phyloP scores from a whole-genome alignment of 495 filamentous ascomycete genomes.

The Trypethelium eluteriae region DNA sequence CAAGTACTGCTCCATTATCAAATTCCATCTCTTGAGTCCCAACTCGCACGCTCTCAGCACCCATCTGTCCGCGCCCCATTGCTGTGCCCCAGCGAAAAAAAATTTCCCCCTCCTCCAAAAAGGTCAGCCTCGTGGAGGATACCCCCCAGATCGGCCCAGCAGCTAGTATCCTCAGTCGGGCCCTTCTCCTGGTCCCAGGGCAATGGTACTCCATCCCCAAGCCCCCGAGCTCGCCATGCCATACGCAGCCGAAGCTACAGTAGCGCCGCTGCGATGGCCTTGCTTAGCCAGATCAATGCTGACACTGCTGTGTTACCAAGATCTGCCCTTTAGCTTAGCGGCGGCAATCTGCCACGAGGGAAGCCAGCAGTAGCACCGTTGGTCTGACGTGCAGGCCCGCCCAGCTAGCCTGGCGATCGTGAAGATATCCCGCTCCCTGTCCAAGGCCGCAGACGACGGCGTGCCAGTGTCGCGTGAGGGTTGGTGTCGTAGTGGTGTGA shows the following conservation, averaged over 20 bases:
- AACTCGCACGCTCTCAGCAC: not conserved
- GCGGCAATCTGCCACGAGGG: conserved; percentile 8
- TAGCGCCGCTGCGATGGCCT: conserved; percentile 8
- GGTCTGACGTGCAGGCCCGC: not conserved
- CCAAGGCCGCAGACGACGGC: not conserved
- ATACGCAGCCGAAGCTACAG: not conserved
- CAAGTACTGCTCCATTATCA: too few relatives aligned
- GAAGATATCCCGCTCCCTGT: conserved; percentile 8
- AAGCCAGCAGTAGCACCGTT: not conserved
- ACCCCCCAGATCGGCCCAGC: too few relatives aligned
- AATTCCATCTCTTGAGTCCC: not conserved
- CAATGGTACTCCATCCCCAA: not conserved
- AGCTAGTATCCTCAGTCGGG: not conserved
- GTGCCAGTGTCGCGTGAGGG: not conserved
- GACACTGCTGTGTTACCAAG: conserved; percentile 1
- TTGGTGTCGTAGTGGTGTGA: not conserved
- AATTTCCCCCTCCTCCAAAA: not conserved
- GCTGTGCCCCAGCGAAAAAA: too few relatives aligned
- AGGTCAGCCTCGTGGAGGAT: not conserved
- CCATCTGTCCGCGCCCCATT: not conserved
- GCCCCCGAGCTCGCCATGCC: too few relatives aligned
- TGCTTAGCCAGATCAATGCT: conserved; percentile 1
- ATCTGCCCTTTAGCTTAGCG: conserved; percentile 2
- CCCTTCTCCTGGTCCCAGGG: not conserved
- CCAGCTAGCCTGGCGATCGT: not conserved